Evolutionary conservation across 306 rosid genomes (phyloP).

Genomic region (Fragaria ananassa): DNA sequence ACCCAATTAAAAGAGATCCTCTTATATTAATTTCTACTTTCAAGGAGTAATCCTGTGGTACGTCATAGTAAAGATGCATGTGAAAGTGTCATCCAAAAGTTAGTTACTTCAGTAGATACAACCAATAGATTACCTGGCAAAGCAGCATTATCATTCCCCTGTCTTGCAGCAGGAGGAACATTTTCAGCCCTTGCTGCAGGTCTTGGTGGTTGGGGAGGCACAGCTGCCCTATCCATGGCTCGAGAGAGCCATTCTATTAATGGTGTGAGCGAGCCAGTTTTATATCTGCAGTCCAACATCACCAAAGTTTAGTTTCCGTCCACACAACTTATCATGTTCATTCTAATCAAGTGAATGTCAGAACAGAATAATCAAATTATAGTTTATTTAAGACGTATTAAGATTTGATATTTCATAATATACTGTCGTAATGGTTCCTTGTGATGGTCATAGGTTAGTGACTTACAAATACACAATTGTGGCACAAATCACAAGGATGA

Average conservation of each 20-base stretch:
- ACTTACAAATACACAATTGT: conserved; percentile 83
- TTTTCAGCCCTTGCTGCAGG: conserved; percentile 72
- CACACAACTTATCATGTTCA: neutral
- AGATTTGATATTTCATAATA: neutral
- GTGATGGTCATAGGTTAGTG: conserved; percentile 2
- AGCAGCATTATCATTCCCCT: conserved; percentile 55
- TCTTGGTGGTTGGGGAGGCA: conserved; percentile 83
- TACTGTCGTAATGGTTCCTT: neutral
- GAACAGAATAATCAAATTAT: neutral
- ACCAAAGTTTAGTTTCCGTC: conserved; percentile 25
- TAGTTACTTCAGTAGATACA: neutral
- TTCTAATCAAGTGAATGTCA: neutral
- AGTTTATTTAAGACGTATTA: neutral
- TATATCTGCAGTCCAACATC: conserved; percentile 54
- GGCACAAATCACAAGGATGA: conserved; percentile 76
- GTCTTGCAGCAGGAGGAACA: conserved; percentile 65
- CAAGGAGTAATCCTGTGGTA: neutral
- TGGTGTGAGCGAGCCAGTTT: conserved; percentile 93
- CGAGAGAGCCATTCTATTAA: conserved; percentile 85
- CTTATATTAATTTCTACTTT: neutral
- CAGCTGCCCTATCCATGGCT: conserved; percentile 95
- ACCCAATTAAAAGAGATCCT: neutral
- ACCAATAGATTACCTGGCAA: conserved; percentile 52
- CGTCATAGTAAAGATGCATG: neutral
- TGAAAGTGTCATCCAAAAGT: conserved; percentile 6